Base-by-base conservation (phyloP, 257 asterid species). In the Fraxinus pennsylvanica region DNA sequence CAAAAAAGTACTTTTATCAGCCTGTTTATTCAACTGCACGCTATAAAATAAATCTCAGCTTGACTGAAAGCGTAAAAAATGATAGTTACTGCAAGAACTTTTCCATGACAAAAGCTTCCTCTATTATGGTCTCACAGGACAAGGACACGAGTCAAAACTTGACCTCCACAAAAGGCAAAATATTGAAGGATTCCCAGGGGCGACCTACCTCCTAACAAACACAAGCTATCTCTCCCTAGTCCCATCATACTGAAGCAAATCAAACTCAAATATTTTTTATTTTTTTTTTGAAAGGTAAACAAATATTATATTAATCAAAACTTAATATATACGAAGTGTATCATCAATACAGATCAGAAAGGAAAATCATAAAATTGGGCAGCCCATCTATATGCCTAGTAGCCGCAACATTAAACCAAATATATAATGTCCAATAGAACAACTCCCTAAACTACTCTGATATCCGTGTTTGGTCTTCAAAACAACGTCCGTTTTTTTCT, bases 11-110 rank as follows among this genome's bases (percentile, higher is more conserved):
- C 6, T n/a, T 72, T 57, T 35, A 47, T 76, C 75, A 66, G 35
- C 43, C 45, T 68, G 79, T 72, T 47, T 73, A 65, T 71, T 33
- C 5, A 81, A 71, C 41, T 69, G 74, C 73, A 78, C 6, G 8
- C n/a, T 25, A 61, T 30, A 54, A 35, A 82, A 76, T 68, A 59
- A 75, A 45, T 68, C 71, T n/a, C 54, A 9, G 47, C 45, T 76
- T 75, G 72, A 59, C 69, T 41, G 75, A 71, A 67, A 74, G 65
- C 65, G 43, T 27, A 3, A 7, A 78, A 63, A 69, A 33, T 68
- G 69, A 17, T 17, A 25, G 72, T 57, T 57, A 57, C 33, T 7
- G 68, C 68, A 61, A 61, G 19, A 63, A 4, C 35, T 3, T 9
- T 63, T 3, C 7, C 33, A 25, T 27, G 36, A 63, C 36, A 63